These are phyloP conservation scores for Phytophthora pistaciae DNA, from an alignment of 352 stramenopile genomes.

Conservation along the genomic window DNA sequence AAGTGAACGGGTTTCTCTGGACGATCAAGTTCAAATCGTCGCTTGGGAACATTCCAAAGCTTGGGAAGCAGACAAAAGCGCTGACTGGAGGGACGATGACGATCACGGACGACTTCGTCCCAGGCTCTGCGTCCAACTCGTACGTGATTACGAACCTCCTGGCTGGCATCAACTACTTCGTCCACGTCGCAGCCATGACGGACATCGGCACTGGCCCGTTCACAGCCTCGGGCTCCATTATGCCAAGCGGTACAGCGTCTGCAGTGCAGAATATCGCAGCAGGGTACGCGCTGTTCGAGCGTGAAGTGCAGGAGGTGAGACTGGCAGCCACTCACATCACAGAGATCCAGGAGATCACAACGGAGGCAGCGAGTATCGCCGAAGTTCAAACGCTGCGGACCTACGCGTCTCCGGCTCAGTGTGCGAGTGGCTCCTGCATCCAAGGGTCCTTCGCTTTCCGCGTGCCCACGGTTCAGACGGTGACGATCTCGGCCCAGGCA, in stretches of 20 bases:
- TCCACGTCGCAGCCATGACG: slow-evolving; percentile 66
- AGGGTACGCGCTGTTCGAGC: slow-evolving; percentile 67
- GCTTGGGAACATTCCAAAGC: slow-evolving; percentile 64
- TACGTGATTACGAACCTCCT: slow-evolving; percentile 64
- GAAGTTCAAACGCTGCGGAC: slow-evolving; percentile 81
- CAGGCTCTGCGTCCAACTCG: slow-evolving; percentile 47
- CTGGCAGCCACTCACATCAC: slow-evolving; percentile 71
- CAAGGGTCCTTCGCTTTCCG: slow-evolving; percentile 69
- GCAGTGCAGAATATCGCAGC: slow-evolving; percentile 57
- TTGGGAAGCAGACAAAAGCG: slow-evolving; percentile 36
- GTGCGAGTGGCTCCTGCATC: slow-evolving; percentile 59
- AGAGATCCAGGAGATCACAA: slow-evolving; percentile 80
- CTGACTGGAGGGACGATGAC: slow-evolving; percentile 41
- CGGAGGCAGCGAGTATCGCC: slow-evolving; percentile 59
- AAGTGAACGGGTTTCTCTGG: slow-evolving; percentile 83
- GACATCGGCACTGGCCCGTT: slow-evolving; percentile 66
- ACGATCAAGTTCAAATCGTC: slow-evolving; percentile 85
- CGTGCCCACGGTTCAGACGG: slow-evolving; percentile 76
- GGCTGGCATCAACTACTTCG: slow-evolving; percentile 72
- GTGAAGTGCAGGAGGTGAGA: slow-evolving; percentile 77
- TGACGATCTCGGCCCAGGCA: slow-evolving; percentile 61
- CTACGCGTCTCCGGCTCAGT: slow-evolving; percentile 51
- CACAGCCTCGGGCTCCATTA: slow-evolving; percentile 44
- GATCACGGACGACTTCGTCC: slow-evolving; percentile 53
- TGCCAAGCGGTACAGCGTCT: slow-evolving; percentile 58